Conservation (phyloP, 345 rosid genomes). For the Gossypium arboreum region DNA sequence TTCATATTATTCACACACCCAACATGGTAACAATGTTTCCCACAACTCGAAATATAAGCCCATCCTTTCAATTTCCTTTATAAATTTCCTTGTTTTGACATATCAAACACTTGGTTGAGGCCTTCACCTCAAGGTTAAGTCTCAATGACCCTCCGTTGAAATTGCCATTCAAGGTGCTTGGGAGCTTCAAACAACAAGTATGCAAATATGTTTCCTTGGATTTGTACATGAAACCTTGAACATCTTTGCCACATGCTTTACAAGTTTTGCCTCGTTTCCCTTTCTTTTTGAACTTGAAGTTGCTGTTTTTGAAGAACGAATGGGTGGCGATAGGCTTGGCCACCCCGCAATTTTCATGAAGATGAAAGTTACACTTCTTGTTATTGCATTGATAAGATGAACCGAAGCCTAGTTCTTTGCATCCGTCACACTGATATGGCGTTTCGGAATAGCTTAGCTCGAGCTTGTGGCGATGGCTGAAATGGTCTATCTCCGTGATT, state of each 20-base stretch:
- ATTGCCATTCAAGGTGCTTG: constrained; percentile 2
- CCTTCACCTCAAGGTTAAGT: not conserved
- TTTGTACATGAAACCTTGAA: constrained; percentile 8
- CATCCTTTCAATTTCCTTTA: not conserved
- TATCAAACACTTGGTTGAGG: not conserved
- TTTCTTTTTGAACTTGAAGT: not conserved
- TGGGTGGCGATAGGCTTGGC: not conserved
- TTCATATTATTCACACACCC: constrained; percentile 5
- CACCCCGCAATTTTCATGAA: not conserved
- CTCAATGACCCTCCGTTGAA: not conserved
- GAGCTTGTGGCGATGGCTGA: constrained; percentile 2
- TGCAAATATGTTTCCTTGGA: not conserved
- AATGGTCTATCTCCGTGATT: constrained; percentile 3
- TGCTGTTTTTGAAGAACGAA: not conserved
- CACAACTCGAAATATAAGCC: constrained; percentile 1
- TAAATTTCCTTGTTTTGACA: not conserved
- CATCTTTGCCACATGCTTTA: not conserved
- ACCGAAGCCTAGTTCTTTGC: constrained; percentile 1
- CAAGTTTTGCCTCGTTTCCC: not conserved
- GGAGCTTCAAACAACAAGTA: not conserved
- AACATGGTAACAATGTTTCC: constrained; percentile 11
- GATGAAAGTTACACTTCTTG: not conserved
- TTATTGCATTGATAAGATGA: not conserved
- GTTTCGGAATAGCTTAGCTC: not conserved
- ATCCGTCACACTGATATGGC: constrained; percentile 6